phyloP scores from a whole-genome alignment of 208 protist genomes.

The Novymonas esmeraldas region DNA sequence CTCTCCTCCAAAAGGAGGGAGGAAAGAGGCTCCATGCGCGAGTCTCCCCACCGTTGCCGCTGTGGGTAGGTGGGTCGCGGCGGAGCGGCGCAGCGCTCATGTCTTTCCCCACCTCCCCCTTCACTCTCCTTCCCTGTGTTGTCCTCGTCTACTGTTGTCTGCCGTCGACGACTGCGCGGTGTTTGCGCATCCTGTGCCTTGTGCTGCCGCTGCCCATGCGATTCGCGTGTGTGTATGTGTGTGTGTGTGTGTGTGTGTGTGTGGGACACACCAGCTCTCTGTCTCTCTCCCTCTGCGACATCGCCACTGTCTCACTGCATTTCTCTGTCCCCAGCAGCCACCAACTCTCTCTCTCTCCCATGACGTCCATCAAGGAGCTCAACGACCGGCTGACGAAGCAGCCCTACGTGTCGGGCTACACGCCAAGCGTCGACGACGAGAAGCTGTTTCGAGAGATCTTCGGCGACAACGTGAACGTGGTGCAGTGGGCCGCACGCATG shows the following conservation, averaged over 20 bases:
- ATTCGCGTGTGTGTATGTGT: background rate
- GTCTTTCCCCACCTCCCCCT: too few species aligned
- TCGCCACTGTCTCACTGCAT: background rate
- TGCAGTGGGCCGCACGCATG: conserved; percentile 76
- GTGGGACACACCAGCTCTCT: too few species aligned
- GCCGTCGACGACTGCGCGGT: too few species aligned
- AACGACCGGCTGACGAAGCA: conserved; percentile 64
- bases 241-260: background rate
- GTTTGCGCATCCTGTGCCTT: too few species aligned
- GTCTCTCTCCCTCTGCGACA: background rate
- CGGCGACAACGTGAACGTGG: conserved; percentile 52
- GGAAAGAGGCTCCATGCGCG: too few species aligned
- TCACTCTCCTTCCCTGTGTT: too few species aligned
- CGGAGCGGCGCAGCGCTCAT: too few species aligned
- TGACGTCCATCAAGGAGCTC: conserved; percentile 51
- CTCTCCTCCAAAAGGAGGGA: too few species aligned
- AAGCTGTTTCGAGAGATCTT: conserved; percentile 55
- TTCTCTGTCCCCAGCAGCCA: background rate
- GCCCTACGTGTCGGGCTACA: conserved; percentile 69
- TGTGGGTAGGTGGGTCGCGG: too few species aligned
- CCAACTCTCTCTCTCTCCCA: conserved; percentile 1
- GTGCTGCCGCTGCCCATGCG: background rate
- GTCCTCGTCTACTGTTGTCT: too few species aligned
- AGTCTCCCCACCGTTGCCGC: too few species aligned
- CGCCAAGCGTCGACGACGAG: conserved; percentile 51